Evolutionary conservation across 2,329 filamentous ascomycete genomes (phyloP).

Genomic region (Fusarium xyrophilum): DNA sequence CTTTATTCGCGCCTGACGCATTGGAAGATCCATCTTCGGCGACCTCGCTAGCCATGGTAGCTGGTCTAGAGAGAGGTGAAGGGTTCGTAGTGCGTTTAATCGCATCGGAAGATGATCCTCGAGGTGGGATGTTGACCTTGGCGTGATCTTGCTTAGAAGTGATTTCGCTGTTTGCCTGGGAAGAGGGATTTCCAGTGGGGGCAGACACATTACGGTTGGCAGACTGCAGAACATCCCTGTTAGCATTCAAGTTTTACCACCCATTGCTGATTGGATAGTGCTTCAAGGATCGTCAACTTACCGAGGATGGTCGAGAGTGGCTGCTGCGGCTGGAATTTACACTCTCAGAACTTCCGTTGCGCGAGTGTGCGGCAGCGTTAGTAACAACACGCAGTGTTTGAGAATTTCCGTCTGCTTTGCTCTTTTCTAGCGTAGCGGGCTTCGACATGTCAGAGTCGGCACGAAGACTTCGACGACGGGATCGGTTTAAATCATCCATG

Average conservation of each 20-base stretch:
- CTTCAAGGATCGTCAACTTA: constrained; percentile 56
- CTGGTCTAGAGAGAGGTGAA: constrained; percentile 77
- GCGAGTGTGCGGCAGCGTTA: constrained; percentile 43
- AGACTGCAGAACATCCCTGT: constrained; percentile 60
- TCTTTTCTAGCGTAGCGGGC: constrained; percentile 31
- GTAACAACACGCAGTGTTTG: constrained; percentile 51
- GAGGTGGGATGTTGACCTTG: constrained; percentile 66
- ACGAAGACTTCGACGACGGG: constrained; percentile 83
- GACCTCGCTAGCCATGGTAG: constrained; percentile 65
- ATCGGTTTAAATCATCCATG: constrained; percentile 75
- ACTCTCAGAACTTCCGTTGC: constrained; percentile 71
- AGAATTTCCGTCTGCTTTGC: constrained; percentile 48
- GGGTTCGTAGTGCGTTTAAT: constrained; percentile 70
- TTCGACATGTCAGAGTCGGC: constrained; percentile 49
- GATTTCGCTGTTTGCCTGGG: constrained; percentile 55
- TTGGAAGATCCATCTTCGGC: constrained; percentile 52
- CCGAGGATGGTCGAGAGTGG: constrained; percentile 68
- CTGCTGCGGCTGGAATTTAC: constrained; percentile 64
- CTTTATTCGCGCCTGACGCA: constrained; percentile 47
- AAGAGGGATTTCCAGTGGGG: constrained; percentile 62
- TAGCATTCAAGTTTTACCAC: constrained; percentile 52
- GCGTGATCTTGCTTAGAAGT: constrained; percentile 59
- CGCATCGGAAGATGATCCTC: constrained; percentile 70
- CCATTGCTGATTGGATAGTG: constrained; percentile 55
- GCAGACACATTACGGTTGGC: constrained; percentile 64